A percentile compares a stretch with the other conserved stretches of the same genome.
These are phyloP conservation scores for Corchorus olitorius DNA, from an alignment of 345 rosid genomes.

Conservation along the genomic window DNA sequence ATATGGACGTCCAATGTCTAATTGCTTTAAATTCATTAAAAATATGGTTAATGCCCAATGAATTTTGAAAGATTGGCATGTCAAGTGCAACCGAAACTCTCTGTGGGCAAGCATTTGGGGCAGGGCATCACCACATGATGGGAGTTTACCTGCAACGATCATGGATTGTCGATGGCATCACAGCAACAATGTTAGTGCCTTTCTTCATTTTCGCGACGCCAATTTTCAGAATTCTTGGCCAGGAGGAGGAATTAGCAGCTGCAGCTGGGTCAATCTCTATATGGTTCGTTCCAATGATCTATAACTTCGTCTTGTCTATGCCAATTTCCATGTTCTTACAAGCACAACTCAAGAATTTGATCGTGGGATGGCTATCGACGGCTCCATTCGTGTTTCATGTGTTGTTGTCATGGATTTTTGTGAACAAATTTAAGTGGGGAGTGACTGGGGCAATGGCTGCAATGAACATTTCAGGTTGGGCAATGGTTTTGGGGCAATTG, in stretches of 20 bases:
- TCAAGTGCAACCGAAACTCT: constrained; percentile 44
- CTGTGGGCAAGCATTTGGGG: constrained; percentile 49
- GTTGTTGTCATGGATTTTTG: constrained; percentile 30
- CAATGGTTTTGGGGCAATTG: constrained; percentile 30
- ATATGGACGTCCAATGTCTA: too few relatives aligned
- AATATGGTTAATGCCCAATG: background rate
- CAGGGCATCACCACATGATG: constrained; percentile 29
- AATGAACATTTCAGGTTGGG: constrained; percentile 32
- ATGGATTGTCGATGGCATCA: constrained; percentile 31
- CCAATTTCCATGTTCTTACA: constrained; percentile 38
- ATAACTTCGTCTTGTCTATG: constrained; percentile 26
- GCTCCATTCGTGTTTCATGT: constrained; percentile 23
- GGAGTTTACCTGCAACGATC: constrained; percentile 45
- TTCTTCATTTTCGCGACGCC: constrained; percentile 33
- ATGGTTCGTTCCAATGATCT: constrained; percentile 37
- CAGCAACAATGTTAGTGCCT: constrained; percentile 31
- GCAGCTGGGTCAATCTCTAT: constrained; percentile 26
- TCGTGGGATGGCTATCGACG: constrained; percentile 29
- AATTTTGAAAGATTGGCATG: constrained; percentile 34
- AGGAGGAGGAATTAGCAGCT: constrained; percentile 21
- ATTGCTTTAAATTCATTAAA: background rate
- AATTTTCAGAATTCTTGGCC: constrained; percentile 26
- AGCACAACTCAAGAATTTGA: constrained; percentile 31
- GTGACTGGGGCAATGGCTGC: constrained; percentile 39
- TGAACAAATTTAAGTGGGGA: constrained; percentile 24